These are phyloP conservation scores for Cubamyces lactineus DNA, from an alignment of 768 basidiomycete species.

Conservation along the genomic window DNA sequence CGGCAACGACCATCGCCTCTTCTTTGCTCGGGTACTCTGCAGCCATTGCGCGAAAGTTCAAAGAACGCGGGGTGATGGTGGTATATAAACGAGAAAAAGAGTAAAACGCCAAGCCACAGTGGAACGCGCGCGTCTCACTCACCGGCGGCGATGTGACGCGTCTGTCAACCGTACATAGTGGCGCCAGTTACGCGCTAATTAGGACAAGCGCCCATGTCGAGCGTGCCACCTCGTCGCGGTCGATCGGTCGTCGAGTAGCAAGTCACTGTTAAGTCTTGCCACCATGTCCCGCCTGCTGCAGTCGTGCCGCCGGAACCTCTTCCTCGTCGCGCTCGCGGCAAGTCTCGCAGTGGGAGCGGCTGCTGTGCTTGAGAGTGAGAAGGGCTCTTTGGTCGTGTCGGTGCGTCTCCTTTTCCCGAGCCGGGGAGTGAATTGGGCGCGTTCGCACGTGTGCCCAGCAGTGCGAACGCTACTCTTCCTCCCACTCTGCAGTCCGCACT, in stretches of 20 bases:
- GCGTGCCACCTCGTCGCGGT: background rate
- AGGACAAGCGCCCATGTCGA: conserved; percentile 3
- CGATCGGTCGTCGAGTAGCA: background rate
- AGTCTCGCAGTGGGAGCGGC: conserved; percentile 24
- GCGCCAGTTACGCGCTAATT: conserved; percentile 4
- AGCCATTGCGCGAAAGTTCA: background rate
- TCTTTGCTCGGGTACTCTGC: conserved; percentile 50
- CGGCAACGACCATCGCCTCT: conserved; percentile 55
- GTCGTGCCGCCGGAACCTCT: conserved; percentile 23
- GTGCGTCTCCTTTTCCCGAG: conserved; percentile 28
- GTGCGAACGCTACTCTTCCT: conserved; percentile 9
- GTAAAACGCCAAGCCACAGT: too few species aligned
- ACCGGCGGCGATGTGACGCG: background rate
- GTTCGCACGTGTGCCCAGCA: conserved; percentile 29
- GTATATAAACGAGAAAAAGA: background rate
- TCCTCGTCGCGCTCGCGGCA: conserved; percentile 27
- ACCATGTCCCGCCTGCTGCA: conserved; percentile 21
- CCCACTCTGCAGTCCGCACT: conserved; percentile 1
- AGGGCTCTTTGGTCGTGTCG: conserved; percentile 23
- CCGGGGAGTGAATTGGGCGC: conserved; percentile 18
- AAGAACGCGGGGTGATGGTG: background rate
- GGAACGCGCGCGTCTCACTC: background rate
- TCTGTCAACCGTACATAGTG: background rate
- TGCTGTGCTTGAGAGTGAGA: conserved; percentile 21
- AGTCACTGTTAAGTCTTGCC: background rate